Base-by-base conservation (phyloP, 345 rosid genomes). In the Citrus reticulata region DNA sequence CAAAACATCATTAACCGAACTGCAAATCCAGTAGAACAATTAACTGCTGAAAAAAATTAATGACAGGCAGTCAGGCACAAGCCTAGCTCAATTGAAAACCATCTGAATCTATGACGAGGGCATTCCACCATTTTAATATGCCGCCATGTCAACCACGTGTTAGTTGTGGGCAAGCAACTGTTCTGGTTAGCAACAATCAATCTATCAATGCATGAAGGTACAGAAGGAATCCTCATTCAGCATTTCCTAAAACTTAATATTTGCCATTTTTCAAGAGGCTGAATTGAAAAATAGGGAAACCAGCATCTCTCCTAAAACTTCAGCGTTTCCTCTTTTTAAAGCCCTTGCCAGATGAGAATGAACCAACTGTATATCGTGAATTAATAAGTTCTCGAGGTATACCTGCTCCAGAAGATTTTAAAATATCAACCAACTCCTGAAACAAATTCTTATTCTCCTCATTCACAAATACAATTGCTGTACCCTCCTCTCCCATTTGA, bases 401-500 rank as follows among this genome's bases (percentile, higher is more conserved):
- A 78, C 82, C 87, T 68, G 96, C 95, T 80, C 96, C 92, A 58
- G 93, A 87, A 34, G 93, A 87, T 82, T 87, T 90, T 68, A 92
- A 81, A 79, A 78, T 80, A 55, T 85, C 86, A 20, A 88, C 83
- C 61, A 93, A 79, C 67, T 91, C 96, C 34, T 91, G 88, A 39
- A 95, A 88, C 77, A 95, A 81, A 65, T 82, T 87, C 79, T 83
- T 91, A 77, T 85, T 88, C 79, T 93, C 98, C 77, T 91, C 91
- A 54, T 90, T 93, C 70, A 92, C 87, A 79, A 95, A 91, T 34
- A 84, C 81, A 78, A 95, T 75, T 11, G 97, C 90, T 29, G 58
- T 86, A 39, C 98, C 98, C 73, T 88, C 89, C 75, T 90, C 93
- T 70, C 93, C 95, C 85, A 95, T 83, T 79, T 91, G 84, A 11